Base-by-base conservation (phyloP, 345 rosid species). In the Pistacia integerrima region DNA sequence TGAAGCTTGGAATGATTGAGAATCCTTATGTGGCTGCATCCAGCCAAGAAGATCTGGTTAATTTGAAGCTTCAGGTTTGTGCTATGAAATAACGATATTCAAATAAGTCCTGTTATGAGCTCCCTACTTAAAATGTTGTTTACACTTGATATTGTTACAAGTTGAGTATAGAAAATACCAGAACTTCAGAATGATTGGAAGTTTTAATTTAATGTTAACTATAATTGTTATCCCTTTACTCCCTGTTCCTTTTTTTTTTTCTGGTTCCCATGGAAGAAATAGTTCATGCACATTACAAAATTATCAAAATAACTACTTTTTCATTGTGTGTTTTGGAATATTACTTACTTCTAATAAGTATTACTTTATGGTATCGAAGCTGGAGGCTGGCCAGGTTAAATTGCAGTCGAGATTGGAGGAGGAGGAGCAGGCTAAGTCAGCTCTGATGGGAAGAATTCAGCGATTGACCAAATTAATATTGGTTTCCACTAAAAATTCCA, bases 361-460 rank as follows among this genome's bases (percentile, higher is more conserved):
- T 54, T 72, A 20, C 60, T 71, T 74, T 76, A 11, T 77, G 78
- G 33, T 76, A 51, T 81, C 69, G 77, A 83, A 90, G 91, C 85
- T 90, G 85, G 94, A 89, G 87, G 94, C 91, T 76, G 94, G 91
- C 79, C 90, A 90, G 66, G 89, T 89, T 72, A 89, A 90, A 79
- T 76, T 90, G 75, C 94, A 76, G 82, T 88, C 94, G 74, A 80
- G 92, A 80, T 77, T 90, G 64, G 94, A 90, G 82, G 92, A 89
- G 73, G 91, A 90, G 81, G 94, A 90, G 77, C 85, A 87, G 81
- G 94, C 82, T 28, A 89, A 90, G 84, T 91, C 87, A 74, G 94
- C 94, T 33, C 80, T 90, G 65, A 80, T 90, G 88, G 90, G 94
- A 78, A 86, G 92, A 84, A 90, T 90, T 82, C 94, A 90, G 75